These are phyloP conservation scores for Daucus carota DNA, from an alignment of 129 eudicot species.

Conservation along the genomic window DH1_v3.0 NC_030384.2:46349501-46350000, in stretches of 20 bases:
- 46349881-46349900: not conserved
- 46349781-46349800: constrained; percentile 84
- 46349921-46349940: not conserved
- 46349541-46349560: constrained; percentile 74
- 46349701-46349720: constrained; percentile 69
- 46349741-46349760: constrained; percentile 90
- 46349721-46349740: constrained; percentile 95
- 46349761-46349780: constrained; percentile 87
- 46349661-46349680: constrained; percentile 79
- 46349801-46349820: constrained; percentile 99
- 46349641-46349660: constrained; percentile 75
- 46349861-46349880: not conserved
- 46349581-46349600: constrained; percentile 93
- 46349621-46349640: constrained; percentile 96
- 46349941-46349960: no score
- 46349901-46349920: not conserved
- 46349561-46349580: constrained; percentile 99
- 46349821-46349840: constrained; percentile 89
- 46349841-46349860: not conserved
- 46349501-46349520: no score
- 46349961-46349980: not conserved
- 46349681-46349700: constrained; percentile 98
- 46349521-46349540: constrained; percentile 7
- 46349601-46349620: constrained; percentile 97
- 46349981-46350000: not conserved